Evolutionary conservation across 169 alveolate genomes (phyloP).

Genomic region (Perkinsus olseni): DNA sequence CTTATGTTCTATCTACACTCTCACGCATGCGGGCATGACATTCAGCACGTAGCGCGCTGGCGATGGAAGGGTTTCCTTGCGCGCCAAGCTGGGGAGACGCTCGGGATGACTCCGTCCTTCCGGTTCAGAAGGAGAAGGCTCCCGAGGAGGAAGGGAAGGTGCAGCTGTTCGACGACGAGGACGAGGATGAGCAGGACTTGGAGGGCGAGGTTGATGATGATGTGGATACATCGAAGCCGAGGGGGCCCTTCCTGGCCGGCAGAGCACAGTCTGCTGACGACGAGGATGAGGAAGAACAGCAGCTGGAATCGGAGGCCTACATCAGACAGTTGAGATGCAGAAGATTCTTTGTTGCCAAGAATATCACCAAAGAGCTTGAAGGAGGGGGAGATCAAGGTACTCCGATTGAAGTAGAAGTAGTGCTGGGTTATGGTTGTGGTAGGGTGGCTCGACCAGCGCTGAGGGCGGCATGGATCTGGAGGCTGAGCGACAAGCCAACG

Average conservation of each 20-base stretch:
- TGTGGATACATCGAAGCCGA: not conserved
- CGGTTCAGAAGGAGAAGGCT: not conserved
- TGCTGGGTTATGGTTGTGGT: not conserved
- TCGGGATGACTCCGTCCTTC: too few relatives aligned
- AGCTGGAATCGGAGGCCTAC: not conserved
- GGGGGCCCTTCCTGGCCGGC: not conserved
- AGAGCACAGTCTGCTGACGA: too few relatives aligned
- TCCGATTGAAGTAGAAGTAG: not conserved
- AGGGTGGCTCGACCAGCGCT: not conserved
- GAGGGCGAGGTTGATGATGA: conserved; percentile 43
- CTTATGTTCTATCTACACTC: too few relatives aligned
- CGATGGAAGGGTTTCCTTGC: too few relatives aligned
- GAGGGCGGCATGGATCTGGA: conserved; percentile 22
- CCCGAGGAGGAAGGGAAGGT: not conserved
- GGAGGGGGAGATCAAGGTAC: not conserved
- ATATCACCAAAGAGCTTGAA: not conserved
- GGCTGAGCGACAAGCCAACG: conserved; percentile 19
- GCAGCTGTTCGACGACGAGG: conserved; percentile 16
- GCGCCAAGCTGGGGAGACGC: too few relatives aligned
- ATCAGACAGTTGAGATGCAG: not conserved
- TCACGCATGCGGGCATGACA: too few relatives aligned
- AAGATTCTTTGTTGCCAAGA: not conserved
- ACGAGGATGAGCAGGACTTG: conserved; percentile 40
- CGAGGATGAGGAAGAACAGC: not conserved
- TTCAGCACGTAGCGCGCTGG: too few relatives aligned